Conservation (phyloP, 148 eudicot species). For the Suaeda aralocaspica region DNA sequence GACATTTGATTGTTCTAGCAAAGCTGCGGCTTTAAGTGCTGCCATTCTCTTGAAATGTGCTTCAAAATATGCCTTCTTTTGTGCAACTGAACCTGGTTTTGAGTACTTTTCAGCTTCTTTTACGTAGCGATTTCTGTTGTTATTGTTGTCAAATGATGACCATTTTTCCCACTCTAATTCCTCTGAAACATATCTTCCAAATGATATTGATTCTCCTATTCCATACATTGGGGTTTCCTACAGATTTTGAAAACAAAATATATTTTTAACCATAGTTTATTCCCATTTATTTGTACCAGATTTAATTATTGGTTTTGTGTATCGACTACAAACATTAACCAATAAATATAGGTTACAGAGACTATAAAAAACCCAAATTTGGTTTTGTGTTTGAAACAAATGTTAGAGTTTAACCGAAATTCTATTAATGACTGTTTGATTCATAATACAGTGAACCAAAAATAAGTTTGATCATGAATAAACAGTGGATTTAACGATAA, state of each 20-base stretch:
- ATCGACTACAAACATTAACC: too few relatives aligned
- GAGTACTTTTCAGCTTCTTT: slow-evolving; percentile 84
- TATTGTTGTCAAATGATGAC: slow-evolving; percentile 52
- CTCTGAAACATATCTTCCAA: slow-evolving; percentile 71
- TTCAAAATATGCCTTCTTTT: slow-evolving; percentile 93
- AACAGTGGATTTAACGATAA: too few relatives aligned
- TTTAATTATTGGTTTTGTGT: too few relatives aligned
- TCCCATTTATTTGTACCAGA: neutral
- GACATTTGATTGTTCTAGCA: slow-evolving; percentile 53
- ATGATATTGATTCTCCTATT: slow-evolving; percentile 66
- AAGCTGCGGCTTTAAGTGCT: slow-evolving; percentile 72
- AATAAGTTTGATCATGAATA: too few relatives aligned
- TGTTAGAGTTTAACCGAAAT: too few relatives aligned
- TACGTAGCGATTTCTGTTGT: slow-evolving; percentile 54
- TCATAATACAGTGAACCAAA: too few relatives aligned
- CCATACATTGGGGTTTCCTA: slow-evolving; percentile 58
- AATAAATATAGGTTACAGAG: too few relatives aligned
- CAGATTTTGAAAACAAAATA: neutral
- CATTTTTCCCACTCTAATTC: slow-evolving; percentile 90
- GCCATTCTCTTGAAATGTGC: slow-evolving; percentile 94
- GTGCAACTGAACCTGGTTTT: slow-evolving; percentile 81
- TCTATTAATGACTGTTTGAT: too few relatives aligned
- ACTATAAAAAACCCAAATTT: too few relatives aligned
- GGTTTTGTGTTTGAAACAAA: too few relatives aligned
- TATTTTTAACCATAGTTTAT: too few relatives aligned